Evolutionary conservation across 2,329 filamentous ascomycete species (phyloP).

Genomic region (Ophiostoma sp.): DNA sequence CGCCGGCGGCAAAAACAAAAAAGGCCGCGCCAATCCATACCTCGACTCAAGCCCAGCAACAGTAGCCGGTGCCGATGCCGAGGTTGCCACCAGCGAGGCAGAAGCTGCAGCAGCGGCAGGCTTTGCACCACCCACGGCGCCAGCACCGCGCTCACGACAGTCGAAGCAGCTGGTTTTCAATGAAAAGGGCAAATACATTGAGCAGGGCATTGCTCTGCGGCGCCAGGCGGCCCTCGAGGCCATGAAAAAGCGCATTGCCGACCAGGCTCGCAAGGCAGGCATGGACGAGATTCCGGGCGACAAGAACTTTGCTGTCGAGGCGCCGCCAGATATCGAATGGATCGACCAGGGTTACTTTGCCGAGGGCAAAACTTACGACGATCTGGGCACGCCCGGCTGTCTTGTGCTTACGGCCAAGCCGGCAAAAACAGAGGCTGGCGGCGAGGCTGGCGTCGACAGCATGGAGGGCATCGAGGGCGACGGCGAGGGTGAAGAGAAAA

Average conservation of each 20-base stretch:
- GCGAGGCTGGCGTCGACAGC: neutral
- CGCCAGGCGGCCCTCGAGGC: slow-evolving; percentile 83
- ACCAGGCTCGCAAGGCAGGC: slow-evolving; percentile 79
- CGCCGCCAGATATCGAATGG: slow-evolving; percentile 88
- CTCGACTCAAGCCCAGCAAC: slow-evolving; percentile 65
- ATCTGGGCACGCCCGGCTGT: slow-evolving; percentile 57
- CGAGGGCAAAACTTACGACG: slow-evolving; percentile 67
- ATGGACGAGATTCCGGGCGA: slow-evolving; percentile 91
- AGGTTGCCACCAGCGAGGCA: slow-evolving; percentile 69
- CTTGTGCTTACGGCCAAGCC: slow-evolving; percentile 42
- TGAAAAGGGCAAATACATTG: slow-evolving; percentile 93
- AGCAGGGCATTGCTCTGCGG: slow-evolving; percentile 83
- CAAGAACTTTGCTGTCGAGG: slow-evolving; percentile 79
- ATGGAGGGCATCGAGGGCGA: slow-evolving; percentile 34
- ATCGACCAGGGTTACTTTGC: slow-evolving; percentile 84
- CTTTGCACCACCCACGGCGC: slow-evolving; percentile 41
- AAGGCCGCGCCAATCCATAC: slow-evolving; percentile 61
- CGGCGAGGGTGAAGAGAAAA: slow-evolving; percentile 33
- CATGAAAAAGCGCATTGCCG: slow-evolving; percentile 90
- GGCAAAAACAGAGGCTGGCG: neutral
- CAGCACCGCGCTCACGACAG: slow-evolving; percentile 55
- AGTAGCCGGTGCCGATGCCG: slow-evolving; percentile 39
- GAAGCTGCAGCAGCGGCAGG: slow-evolving; percentile 46
- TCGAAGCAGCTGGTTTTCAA: slow-evolving; percentile 82
- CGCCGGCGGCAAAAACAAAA: slow-evolving; percentile 22